Conservation (phyloP, 116 monocot genomes). For the Papilionanthe hybrid region DNA sequence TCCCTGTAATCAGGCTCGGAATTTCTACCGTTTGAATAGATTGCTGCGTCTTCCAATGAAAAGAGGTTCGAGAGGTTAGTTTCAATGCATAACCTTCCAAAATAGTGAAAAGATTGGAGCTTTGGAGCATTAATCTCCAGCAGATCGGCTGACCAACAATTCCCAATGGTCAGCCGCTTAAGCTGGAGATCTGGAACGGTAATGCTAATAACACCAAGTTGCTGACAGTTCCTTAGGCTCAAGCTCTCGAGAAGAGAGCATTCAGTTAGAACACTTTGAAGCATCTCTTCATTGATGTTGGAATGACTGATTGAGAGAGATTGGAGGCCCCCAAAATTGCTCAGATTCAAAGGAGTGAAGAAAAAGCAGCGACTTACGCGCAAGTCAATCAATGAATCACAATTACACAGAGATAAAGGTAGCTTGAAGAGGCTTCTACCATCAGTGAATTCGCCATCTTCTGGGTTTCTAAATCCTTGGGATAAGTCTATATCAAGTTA, state of each 20-base stretch:
- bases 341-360: neutral
- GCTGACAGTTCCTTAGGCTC: conserved; percentile 12
- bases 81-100: neutral
- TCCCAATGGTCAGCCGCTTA: no score
- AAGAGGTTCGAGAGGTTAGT: conserved; percentile 15
- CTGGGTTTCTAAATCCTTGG: conserved; percentile 13
- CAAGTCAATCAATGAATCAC: no score
- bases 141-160: no score
- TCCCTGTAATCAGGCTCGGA: neutral
- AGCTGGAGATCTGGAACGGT: conserved; percentile 1
- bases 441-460: neutral
- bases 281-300: conserved; percentile 15
- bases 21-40: conserved; percentile 7
- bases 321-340: conserved; percentile 10
- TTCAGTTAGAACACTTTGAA: conserved; percentile 10
- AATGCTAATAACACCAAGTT: conserved; percentile 5
- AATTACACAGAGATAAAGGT: no score
- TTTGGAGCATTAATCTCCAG: no score
- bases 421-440: no score
- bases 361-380: no score
- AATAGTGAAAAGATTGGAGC: conserved; percentile 26
- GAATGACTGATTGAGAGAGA: conserved; percentile 23
- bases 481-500: conserved; percentile 35
- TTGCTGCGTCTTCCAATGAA: conserved; percentile 20
- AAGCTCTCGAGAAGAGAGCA: conserved; percentile 30